Evolutionary conservation across 2,329 filamentous ascomycete genomes (phyloP).

Genomic region (Pyrenochaeta sp.): DNA sequence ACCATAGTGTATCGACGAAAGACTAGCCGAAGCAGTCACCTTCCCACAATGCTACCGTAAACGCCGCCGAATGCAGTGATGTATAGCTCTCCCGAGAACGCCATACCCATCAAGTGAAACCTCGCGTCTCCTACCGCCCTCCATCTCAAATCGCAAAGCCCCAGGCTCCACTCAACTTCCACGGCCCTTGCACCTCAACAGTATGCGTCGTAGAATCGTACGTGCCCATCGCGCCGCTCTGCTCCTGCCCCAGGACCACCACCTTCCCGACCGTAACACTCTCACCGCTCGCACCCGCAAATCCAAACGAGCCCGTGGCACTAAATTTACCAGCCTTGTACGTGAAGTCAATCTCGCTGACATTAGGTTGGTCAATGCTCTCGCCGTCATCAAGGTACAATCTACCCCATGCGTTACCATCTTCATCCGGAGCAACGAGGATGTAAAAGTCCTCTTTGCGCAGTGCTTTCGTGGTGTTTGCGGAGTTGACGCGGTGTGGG

Average conservation of each 20-base stretch:
- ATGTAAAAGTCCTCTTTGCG: conserved; percentile 74
- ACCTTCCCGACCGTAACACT: conserved; percentile 38
- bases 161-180: conserved; percentile 36
- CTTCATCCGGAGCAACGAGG: conserved; percentile 69
- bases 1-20: background rate
- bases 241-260: conserved; percentile 37
- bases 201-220: conserved; percentile 22
- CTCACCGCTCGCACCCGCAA: conserved; percentile 39
- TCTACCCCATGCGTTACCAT: conserved; percentile 70
- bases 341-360: conserved; percentile 67
- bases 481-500: conserved; percentile 64
- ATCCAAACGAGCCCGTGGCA: conserved; percentile 64
- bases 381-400: conserved; percentile 84
- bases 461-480: conserved; percentile 70
- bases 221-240: conserved; percentile 20
- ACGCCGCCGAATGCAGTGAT: background rate
- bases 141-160: conserved; percentile 24
- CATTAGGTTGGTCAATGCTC: conserved; percentile 65
- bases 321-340: conserved; percentile 64
- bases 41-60: background rate
- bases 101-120: conserved; percentile 3
- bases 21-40: background rate
- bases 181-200: conserved; percentile 37
- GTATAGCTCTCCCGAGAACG: background rate
- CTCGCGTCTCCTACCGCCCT: background rate